Evolutionary conservation across 139 green algal species (phyloP), one percentile per base, ranked within the genome.

Genomic region (Chlorella sp.): DNA sequence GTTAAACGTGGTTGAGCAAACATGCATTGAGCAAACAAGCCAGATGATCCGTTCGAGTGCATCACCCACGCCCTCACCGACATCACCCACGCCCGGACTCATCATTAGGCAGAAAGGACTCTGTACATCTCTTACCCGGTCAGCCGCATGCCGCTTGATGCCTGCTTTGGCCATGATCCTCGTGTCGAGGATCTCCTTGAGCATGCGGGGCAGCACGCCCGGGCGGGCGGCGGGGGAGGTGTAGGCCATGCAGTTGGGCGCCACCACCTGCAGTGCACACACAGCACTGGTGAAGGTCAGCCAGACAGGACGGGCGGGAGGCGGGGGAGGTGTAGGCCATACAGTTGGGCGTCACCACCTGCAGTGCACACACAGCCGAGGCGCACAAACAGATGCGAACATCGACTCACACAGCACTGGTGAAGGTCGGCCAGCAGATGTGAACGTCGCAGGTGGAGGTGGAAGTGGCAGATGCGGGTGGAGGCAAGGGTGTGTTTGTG

Each of bases 111-210:
- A n/a, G n/a, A n/a, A 60, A 60, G 49, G 17, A 60, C 20, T n/a
- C 17, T 60, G 49, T n/a, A 5, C n/a, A n/a, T n/a, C n/a, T n/a
- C 70, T 2, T 17, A 83, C 85, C 77, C 86, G 85, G 62, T 87
- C 85, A 2, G 59, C 31, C 3, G 79, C 66, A 3, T 71, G 33
- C 22, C 74, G 74, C 83, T 98, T 98, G 92, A 98, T 97, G 33
- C 88, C 91, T 0, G 73, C 79, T 84, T 98, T 97, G 32, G 97
- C 86, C 95, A 98, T 98, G 35, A 98, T 83, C 49, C 95, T 85
- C 0, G 95, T 98, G 50, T 90, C 80, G 42, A 99, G 85, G 55
- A 99, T 97, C 83, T 99, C 95, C 2, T 62, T 69, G 75, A 99
- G 84, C 83, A 99, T 86, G 50, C 95, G 82, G 0, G 95, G 95